phyloP scores from a whole-genome alignment of 2,329 filamentous ascomycete species.

The Xenoacremonium recifei region DNA sequence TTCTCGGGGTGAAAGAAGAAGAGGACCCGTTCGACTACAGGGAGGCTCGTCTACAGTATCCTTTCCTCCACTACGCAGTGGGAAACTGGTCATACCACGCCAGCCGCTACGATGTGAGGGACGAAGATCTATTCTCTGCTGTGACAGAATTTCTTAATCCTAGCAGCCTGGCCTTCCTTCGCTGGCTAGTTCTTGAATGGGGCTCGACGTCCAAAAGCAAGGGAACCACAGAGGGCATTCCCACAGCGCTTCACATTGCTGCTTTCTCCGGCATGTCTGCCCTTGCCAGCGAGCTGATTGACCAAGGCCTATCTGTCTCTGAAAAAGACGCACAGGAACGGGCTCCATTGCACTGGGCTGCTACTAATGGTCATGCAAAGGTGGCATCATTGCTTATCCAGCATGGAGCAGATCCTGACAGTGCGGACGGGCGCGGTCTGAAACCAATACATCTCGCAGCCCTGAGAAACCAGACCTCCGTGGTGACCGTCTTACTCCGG shows the following conservation, averaged over 20 bases:
- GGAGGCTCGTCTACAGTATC: conserved; percentile 14
- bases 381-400: conserved; percentile 10
- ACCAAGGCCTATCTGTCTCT: conserved; percentile 2
- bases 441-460: conserved; percentile 1
- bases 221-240: conserved; percentile 7
- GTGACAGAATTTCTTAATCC: conserved; percentile 8
- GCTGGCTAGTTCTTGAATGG: conserved; percentile 20
- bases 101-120: conserved; percentile 14
- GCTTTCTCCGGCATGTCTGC: conserved; percentile 10
- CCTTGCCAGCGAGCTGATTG: conserved; percentile 8
- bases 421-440: not conserved
- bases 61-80: conserved; percentile 18
- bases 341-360: conserved; percentile 19
- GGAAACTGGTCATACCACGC: conserved; percentile 24
- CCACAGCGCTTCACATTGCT: conserved; percentile 12
- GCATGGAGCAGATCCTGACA: conserved; percentile 1
- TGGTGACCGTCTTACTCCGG: not conserved
- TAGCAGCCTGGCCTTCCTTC: conserved; percentile 5
- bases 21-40: conserved; percentile 10
- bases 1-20: not conserved
- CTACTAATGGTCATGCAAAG: conserved; percentile 16
- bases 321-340: conserved; percentile 12
- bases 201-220: conserved; percentile 7
- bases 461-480: not conserved
- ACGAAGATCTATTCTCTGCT: conserved; percentile 9